phyloP scores from a whole-genome alignment of 1,284 basidiomycete species.

The Psilocybe mexicana region DNA sequence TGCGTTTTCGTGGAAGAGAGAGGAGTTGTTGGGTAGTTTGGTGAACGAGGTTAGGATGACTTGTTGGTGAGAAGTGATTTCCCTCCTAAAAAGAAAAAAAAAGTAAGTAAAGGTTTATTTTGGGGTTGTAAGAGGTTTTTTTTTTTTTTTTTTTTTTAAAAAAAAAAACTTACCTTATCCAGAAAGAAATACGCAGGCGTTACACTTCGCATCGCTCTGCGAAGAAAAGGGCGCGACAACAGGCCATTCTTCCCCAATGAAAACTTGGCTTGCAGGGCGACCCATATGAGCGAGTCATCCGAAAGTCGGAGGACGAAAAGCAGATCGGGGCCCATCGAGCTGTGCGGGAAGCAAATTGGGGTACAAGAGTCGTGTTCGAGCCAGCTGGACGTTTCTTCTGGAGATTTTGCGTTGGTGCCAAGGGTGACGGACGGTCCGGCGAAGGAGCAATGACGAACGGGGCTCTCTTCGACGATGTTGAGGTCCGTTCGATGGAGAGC shows the following conservation, averaged over 20 bases:
- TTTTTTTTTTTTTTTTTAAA: neutral
- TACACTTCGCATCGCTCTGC: slow-evolving; percentile 38
- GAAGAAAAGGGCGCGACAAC: slow-evolving; percentile 31
- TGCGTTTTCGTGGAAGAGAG: slow-evolving; percentile 31
- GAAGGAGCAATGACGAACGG: slow-evolving; percentile 27
- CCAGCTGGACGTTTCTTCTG: slow-evolving; percentile 32
- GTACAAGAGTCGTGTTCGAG: slow-evolving; percentile 27
- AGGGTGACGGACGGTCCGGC: slow-evolving; percentile 36
- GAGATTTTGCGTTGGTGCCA: slow-evolving; percentile 35
- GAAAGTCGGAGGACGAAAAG: slow-evolving; percentile 36
- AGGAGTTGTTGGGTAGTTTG: slow-evolving; percentile 26
- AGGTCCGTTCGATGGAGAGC: slow-evolving; percentile 28
- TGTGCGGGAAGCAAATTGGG: slow-evolving; percentile 39
- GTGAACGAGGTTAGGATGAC: slow-evolving; percentile 30
- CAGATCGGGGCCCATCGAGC: slow-evolving; percentile 40
- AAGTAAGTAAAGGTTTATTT: neutral
- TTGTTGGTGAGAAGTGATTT: slow-evolving; percentile 31
- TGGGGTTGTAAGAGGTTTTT: neutral
- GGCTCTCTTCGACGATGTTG: slow-evolving; percentile 27
- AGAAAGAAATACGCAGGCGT: slow-evolving; percentile 38
- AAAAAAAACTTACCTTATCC: slow-evolving; percentile 31
- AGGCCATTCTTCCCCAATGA: slow-evolving; percentile 31
- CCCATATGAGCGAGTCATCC: slow-evolving; percentile 37
- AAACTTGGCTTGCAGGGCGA: slow-evolving; percentile 41
- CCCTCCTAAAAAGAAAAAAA: slow-evolving; percentile 28